Evolutionary conservation across 2,329 filamentous ascomycete species (phyloP).

Genomic region (Scedosporium boydii): DNA sequence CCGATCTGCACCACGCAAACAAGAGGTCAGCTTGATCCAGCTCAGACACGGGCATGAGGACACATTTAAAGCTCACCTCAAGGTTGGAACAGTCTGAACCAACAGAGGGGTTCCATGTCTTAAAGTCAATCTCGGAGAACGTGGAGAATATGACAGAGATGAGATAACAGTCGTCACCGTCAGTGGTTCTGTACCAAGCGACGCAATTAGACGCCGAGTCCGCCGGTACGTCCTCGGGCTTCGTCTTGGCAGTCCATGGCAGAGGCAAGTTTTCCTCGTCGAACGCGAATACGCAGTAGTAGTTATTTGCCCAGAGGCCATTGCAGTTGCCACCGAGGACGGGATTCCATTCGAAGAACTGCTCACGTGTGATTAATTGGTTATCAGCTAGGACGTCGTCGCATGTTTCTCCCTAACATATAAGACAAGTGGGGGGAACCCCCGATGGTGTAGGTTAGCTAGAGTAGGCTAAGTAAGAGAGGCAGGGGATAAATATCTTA

Average conservation of each 20-base stretch:
- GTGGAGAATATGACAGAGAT: neutral
- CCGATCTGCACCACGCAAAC: neutral
- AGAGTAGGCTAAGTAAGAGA: too few species aligned
- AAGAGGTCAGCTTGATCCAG: neutral
- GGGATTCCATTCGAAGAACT: constrained; percentile 20
- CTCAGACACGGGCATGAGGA: neutral
- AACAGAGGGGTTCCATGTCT: neutral
- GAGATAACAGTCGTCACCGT: constrained; percentile 2
- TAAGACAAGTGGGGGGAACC: neutral
- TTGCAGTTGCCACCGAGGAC: constrained; percentile 14
- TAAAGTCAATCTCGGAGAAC: neutral
- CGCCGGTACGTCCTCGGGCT: constrained; percentile 1
- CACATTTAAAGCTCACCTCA: neutral
- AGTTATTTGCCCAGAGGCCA: constrained; percentile 14
- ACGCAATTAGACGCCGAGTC: constrained; percentile 9
- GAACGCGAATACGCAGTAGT: constrained; percentile 14
- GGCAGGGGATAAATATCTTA: neutral
- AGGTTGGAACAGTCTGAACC: neutral
- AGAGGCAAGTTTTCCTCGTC: constrained; percentile 7
- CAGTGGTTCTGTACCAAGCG: constrained; percentile 12
- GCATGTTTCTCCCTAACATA: constrained; percentile 9
- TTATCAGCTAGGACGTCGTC: constrained; percentile 8
- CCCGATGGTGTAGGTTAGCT: too few species aligned
- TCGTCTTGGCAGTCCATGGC: constrained; percentile 10
- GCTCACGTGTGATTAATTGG: constrained; percentile 12